Evolutionary conservation across 163 green algal species (phyloP).

Genomic region (Chlamydomonas reinhardtii): DNA sequence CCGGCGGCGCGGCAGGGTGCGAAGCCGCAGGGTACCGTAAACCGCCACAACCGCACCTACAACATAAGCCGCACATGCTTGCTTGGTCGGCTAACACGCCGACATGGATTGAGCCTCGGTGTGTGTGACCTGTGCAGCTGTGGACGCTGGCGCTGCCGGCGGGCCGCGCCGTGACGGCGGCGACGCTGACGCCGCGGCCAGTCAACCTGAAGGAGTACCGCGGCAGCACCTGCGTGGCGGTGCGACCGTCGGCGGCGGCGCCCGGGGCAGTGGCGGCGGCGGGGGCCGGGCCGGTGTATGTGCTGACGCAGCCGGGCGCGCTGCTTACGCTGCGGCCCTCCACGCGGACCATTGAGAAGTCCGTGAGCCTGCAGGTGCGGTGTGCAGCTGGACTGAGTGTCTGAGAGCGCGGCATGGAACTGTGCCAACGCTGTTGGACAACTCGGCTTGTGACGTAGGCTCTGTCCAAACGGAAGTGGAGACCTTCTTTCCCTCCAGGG

Average conservation of each 20-base stretch:
- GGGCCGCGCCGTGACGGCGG: not conserved
- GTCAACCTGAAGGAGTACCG: conserved; percentile 54
- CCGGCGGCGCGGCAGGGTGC: too few relatives aligned
- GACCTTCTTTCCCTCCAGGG: too few relatives aligned
- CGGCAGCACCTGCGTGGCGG: conserved; percentile 50
- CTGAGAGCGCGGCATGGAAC: too few relatives aligned
- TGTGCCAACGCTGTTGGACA: too few relatives aligned
- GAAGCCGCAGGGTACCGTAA: too few relatives aligned
- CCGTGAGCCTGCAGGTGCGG: conserved; percentile 60
- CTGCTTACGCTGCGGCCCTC: conserved; percentile 55
- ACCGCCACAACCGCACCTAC: not conserved
- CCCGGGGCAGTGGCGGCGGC: not conserved
- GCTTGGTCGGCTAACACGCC: too few relatives aligned
- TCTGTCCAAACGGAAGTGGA: too few relatives aligned
- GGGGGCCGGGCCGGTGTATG: conserved; percentile 53
- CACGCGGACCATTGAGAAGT: conserved; percentile 55
- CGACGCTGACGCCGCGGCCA: conserved; percentile 35
- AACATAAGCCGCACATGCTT: too few relatives aligned
- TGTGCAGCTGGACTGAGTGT: not conserved
- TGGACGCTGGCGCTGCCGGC: conserved; percentile 29
- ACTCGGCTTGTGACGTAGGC: too few relatives aligned
- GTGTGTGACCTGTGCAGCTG: too few relatives aligned
- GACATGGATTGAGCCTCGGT: too few relatives aligned
- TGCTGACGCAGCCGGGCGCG: conserved; percentile 50
- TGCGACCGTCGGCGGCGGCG: conserved; percentile 23